Conservation (phyloP, 495 filamentous ascomycete species). For the Neurospora sublineolata region DNA sequence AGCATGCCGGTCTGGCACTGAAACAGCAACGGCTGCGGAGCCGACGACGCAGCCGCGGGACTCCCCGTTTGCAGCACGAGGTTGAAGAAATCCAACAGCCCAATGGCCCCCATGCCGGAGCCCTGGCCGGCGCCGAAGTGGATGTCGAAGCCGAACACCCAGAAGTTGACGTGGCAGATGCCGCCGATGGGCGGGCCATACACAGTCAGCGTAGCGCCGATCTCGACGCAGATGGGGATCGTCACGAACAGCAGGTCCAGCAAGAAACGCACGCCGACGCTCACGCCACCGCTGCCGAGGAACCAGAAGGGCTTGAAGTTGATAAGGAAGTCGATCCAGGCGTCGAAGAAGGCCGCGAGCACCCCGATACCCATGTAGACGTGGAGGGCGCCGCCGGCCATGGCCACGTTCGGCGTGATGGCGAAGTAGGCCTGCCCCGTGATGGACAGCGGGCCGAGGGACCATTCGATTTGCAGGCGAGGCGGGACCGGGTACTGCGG, state of each 20-base stretch:
- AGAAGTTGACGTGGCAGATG: conserved; percentile 32
- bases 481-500: conserved; percentile 31
- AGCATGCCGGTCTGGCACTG: no score
- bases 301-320: conserved; percentile 39
- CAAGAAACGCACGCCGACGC: conserved; percentile 26
- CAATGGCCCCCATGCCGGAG: background rate
- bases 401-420: conserved; percentile 39
- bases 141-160: conserved; percentile 32
- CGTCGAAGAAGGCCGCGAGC: conserved; percentile 31
- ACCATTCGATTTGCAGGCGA: conserved; percentile 34
- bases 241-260: conserved; percentile 25
- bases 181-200: conserved; percentile 28
- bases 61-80: no score
- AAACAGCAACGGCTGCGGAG: no score
- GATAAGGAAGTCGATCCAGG: conserved; percentile 34
- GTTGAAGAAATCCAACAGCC: background rate
- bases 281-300: conserved; percentile 20
- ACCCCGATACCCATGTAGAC: conserved; percentile 18
- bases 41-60: no score
- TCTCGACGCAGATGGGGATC: conserved; percentile 21
- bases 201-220: conserved; percentile 26
- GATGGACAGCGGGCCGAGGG: conserved; percentile 24
- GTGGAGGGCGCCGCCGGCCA: conserved; percentile 33
- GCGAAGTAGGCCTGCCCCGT: conserved; percentile 39
- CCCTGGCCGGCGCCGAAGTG: conserved; percentile 23